Conservation (phyloP, 73 alveolate species). For the Stentor roeselii region DNA sequence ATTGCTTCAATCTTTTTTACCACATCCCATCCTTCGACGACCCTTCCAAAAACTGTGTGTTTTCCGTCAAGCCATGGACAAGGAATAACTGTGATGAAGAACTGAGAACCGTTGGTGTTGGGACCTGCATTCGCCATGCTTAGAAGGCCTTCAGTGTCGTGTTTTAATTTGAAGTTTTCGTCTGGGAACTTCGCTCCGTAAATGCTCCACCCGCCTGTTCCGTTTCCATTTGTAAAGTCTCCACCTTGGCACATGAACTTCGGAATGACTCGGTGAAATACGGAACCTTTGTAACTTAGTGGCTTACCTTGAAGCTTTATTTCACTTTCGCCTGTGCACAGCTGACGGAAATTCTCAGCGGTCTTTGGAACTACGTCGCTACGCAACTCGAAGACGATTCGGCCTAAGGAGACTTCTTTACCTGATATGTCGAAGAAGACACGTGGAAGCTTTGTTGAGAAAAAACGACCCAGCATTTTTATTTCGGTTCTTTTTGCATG, state of each 20-base stretch:
- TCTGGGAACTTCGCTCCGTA: conserved; percentile 87
- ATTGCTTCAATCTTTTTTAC: not conserved
- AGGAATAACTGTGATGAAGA: conserved; percentile 90
- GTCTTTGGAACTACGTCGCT: conserved; percentile 65
- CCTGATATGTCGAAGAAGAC: not conserved
- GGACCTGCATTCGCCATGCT: conserved; percentile 95
- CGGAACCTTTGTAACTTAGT: conserved; percentile 53
- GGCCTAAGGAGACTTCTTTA: not conserved
- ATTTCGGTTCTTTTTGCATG: too few species aligned
- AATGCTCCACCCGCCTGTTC: conserved; percentile 95
- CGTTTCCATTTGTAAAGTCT: conserved; percentile 89
- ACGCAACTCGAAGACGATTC: conserved; percentile 19
- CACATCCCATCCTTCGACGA: conserved; percentile 51
- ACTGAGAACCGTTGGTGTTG: conserved; percentile 94
- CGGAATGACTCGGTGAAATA: conserved; percentile 86
- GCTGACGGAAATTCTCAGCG: conserved; percentile 81
- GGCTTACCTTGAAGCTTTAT: not conserved
- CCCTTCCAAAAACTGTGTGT: conserved; percentile 96
- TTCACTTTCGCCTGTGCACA: conserved; percentile 75
- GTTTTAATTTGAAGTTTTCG: conserved; percentile 86
- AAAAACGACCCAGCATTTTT: too few species aligned
- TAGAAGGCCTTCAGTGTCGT: conserved; percentile 67
- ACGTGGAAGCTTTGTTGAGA: too few species aligned
- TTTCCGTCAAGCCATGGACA: conserved; percentile 94
- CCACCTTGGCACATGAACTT: conserved; percentile 92